Base-by-base conservation (phyloP, 805 yeast species). In the Lipomyces kockii region DNA sequence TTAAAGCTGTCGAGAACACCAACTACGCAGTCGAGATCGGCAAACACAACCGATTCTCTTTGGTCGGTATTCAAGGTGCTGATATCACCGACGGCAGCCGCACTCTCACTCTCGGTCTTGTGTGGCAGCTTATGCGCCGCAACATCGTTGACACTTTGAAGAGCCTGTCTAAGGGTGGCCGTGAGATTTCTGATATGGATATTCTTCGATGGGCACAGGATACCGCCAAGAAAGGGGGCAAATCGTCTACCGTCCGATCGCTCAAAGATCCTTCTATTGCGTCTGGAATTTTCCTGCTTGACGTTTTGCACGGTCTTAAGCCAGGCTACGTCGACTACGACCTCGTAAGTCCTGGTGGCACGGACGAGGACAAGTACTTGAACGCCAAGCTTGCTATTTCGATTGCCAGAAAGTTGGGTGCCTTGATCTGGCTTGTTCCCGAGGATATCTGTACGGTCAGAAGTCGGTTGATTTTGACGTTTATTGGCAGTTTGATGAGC, bases 361-460 rank as follows among this genome's bases (percentile, higher is more conserved):
- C 90, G 46, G 95, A 89, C 20, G 97, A 92, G 68, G 97, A 94
- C 72, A 86, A 84, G 76, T 92, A 92, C 77, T 97, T 97, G 53
- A 95, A 95, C 78, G 99, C 66, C 22, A 90, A 91, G 82, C 85
- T 95, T 78, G 99, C 99, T 25, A 95, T 95, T 77, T 95, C 98
- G 1, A 95, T 95, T 76, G 99, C 99, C 46, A 90, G 99, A 85
- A 95, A 95, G 80, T 82, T 95, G 74, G 99, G 99, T 70, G 99
- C 97, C 53, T 86, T 95, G 78, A 95, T 95, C 76, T 95, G 98
- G 98, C 85, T 95, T 74, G 97, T 95, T n/a, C 99, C 99, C n/a
- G 99, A 95, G 80, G 99, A 95, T 81, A 95, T 95, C 76, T 90
- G 89, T 75, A 98, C 94, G 81, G 98, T 95, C 56, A 90, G 98